Percentiles rank a stretch among this genome's conserved stretches.
These are phyloP conservation scores for Rhodotorula graminis DNA, from an alignment of 768 basidiomycete genomes.

Conservation along the genomic window DNA sequence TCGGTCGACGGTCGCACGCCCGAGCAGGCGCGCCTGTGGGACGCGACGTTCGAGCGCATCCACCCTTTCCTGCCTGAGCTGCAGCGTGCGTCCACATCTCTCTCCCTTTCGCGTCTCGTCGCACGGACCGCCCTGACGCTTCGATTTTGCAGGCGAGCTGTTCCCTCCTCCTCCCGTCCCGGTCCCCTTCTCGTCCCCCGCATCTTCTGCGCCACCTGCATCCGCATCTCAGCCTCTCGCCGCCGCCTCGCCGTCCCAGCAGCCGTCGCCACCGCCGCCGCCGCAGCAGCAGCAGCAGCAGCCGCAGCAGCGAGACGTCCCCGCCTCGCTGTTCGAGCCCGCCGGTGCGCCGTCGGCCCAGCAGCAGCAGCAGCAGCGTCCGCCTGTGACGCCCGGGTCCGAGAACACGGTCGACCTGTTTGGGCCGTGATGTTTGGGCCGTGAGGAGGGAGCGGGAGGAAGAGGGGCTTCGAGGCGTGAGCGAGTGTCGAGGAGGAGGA, in stretches of 20 bases:
- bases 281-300: background rate
- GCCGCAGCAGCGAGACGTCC: background rate
- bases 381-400: too few relatives aligned
- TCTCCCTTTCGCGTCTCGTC: fast-evolving
- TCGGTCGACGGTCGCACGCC: slow-evolving; percentile 50
- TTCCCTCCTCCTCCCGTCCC: slow-evolving; percentile 30
- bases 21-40: slow-evolving; percentile 65
- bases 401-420: background rate
- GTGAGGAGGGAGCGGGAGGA: too few relatives aligned
- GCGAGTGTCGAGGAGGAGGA: too few relatives aligned
- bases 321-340: background rate
- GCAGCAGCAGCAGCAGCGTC: too few relatives aligned
- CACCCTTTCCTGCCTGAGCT: slow-evolving; percentile 91
- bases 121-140: too few relatives aligned
- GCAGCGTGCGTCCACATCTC: slow-evolving; percentile 60
- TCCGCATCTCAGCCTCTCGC: background rate
- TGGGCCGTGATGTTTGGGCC: background rate
- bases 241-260: background rate
- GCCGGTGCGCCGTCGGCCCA: too few relatives aligned
- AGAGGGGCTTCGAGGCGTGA: too few relatives aligned
- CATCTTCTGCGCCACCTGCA: background rate
- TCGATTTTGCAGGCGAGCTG: slow-evolving; percentile 14
- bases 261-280: too few relatives aligned
- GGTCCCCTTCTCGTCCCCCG: slow-evolving; percentile 28
- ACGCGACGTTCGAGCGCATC: slow-evolving; percentile 74